Base-by-base conservation (phyloP, 208 protist species). In the Histomonas meleagridis region DNA sequence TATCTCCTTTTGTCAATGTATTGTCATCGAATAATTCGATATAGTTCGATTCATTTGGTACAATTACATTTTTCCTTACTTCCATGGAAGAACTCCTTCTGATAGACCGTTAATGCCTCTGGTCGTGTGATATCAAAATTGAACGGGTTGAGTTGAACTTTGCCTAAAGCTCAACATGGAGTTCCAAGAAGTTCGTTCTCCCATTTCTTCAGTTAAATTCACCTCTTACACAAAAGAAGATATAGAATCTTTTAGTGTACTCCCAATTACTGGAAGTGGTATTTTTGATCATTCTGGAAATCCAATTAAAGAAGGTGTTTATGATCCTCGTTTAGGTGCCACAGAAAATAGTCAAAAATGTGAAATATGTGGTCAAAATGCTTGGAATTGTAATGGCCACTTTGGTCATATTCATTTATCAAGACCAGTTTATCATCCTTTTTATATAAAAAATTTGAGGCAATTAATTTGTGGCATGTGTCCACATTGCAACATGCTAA, bases 331-430 rank as follows among this genome's bases (percentile, higher is more conserved):
- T 38, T 28, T 86, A 2, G 76, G 76, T 32, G 18, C 76, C 9
- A 86, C 76, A 51, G 76, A 86, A 49, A 43, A 86, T 86, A 46
- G 55, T 48, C 76, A 86, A 55, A 92, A 26, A 51, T 98, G 96
- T 92, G 32, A 21, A 32, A 97, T 95, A 14, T 98, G 97, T 94
- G 79, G 79, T 12, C 92, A 96, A 14, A 48, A 79, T 60, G 94
- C 92, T 69, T 69, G 93, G 2, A 70, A 95, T 35, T 98, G 97
- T 91, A 95, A 96, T 21, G 97, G 97, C 21, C 97, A 98, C 91
- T 91, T 96, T 32, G 97, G 97, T 32, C 96, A 97, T 93, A 96
- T 98, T 62, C 94, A 96, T 49, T 93, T 98, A 12, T 35, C 94
- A 40, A 78, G 96, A 0, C 96, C 96, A 40, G 90, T 96, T 60